Conservation (phyloP, 169 alveolate genomes). For the Eimeria zaria region DNA sequence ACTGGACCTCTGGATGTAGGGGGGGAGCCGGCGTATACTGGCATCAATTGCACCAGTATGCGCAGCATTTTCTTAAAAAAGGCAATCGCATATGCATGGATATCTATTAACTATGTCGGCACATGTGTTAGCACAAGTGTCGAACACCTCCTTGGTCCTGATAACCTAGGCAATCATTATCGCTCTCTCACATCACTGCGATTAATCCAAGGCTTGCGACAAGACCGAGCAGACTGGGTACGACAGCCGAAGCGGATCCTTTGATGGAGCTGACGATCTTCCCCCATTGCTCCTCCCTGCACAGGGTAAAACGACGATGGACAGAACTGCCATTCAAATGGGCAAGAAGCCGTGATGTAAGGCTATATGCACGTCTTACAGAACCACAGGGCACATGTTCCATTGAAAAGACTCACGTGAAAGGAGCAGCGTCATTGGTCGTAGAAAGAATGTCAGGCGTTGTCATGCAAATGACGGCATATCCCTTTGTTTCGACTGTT, state of each 20-base stretch:
- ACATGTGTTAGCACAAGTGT: not conserved
- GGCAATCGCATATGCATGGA: too few species aligned
- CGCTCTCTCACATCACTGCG: not conserved
- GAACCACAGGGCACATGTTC: not conserved
- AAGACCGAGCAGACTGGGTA: slow-evolving; percentile 2
- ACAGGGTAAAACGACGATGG: not conserved
- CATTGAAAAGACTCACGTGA: not conserved
- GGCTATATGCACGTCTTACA: too few species aligned
- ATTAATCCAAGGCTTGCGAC: not conserved
- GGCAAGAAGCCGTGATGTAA: too few species aligned
- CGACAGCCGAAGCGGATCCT: not conserved
- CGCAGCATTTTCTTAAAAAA: too few species aligned
- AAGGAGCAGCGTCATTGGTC: not conserved
- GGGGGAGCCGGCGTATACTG: too few species aligned
- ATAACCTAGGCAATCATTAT: not conserved
- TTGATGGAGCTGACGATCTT: not conserved
- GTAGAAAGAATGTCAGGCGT: not conserved
- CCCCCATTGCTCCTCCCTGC: slow-evolving; percentile 36
- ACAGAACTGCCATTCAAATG: not conserved
- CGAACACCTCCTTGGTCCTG: not conserved
- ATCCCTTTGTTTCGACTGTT: not conserved
- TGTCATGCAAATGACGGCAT: slow-evolving; percentile 3
- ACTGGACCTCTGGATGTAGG: too few species aligned
- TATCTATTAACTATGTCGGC: not conserved
- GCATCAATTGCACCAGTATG: too few species aligned